These are phyloP conservation scores for Gynostemma pentaphyllum DNA, from an alignment of 306 rosid genomes.

Conservation along the genomic window DNA sequence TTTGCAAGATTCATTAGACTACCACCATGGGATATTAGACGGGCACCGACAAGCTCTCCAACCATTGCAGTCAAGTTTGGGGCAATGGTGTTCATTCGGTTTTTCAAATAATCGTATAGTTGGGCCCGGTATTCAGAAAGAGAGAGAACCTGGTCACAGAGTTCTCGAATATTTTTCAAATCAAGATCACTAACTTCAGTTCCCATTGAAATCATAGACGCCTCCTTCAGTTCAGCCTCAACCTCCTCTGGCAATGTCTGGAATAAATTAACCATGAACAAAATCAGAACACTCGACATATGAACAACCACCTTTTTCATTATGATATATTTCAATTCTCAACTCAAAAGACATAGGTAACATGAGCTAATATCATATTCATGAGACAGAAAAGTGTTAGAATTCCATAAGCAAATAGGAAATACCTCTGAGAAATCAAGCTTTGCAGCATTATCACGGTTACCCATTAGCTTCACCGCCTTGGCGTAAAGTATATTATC, in stretches of 20 bases:
- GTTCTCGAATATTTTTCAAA: slow-evolving; percentile 59
- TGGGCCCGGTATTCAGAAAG: slow-evolving; percentile 85
- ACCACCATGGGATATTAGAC: slow-evolving; percentile 94
- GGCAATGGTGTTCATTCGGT: slow-evolving; percentile 84
- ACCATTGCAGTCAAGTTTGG: slow-evolving; percentile 91
- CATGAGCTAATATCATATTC: neutral
- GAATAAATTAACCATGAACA: neutral
- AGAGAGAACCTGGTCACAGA: slow-evolving; percentile 87
- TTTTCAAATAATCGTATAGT: slow-evolving; percentile 74
- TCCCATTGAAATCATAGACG: slow-evolving; percentile 85
- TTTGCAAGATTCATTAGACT: slow-evolving; percentile 86
- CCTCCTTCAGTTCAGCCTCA: slow-evolving; percentile 74
- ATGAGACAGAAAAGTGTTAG: neutral
- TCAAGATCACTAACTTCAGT: slow-evolving; percentile 94
- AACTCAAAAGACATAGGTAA: neutral
- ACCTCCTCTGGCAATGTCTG: slow-evolving; percentile 74
- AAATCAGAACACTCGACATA: neutral
- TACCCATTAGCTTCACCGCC: slow-evolving; percentile 85
- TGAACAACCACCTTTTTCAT: neutral
- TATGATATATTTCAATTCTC: neutral
- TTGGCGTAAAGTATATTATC: slow-evolving; percentile 82
- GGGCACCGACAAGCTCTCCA: slow-evolving; percentile 96
- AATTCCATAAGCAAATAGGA: neutral
- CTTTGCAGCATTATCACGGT: slow-evolving; percentile 65
- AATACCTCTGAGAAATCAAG: slow-evolving; percentile 89